Evolutionary conservation across 2,329 filamentous ascomycete species (phyloP), one percentile per base, ranked within the genome.

Genomic region (Blastomyces gilchristii): DNA sequence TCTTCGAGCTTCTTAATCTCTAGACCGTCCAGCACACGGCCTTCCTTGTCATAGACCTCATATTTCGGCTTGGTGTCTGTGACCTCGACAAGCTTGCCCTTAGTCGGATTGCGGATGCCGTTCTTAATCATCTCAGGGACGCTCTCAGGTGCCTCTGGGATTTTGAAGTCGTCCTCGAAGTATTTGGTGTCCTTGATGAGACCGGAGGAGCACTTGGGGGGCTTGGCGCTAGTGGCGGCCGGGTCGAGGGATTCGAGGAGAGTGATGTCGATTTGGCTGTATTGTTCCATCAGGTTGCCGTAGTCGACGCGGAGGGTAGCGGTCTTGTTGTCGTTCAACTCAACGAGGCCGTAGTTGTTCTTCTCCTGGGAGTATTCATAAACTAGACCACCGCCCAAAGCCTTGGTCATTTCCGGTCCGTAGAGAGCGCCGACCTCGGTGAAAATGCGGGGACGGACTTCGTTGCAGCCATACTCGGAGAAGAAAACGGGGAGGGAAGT

Each of bases 151-250:
- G 85, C 80, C 3, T 71, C 77, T 58, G 88, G 92, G 63, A 96
- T 79, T 56, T 86, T 87, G 79, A 96, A 97, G 80, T 90, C 88
- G 74, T 79, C 86, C 76, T 83, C 83, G 80, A 96, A 96, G 65
- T 81, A 83, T 43, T 69, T 66, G 64, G 82, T 77, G 67, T 80
- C 79, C 65, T 79, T 82, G 77, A 97, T 92, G 62, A 96, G 80
- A 65, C 79, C 82, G 41, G 80, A 64, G 66, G 78, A 78, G 80
- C 93, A 97, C 63, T 76, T 79, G 43, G 89, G 87, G 2, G 89
- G 75, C 47, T 79, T 76, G 64, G 83, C 77, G 43, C 77, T 74
- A 39, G 81, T 82, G 64, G 81, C 82, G 60, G 81, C 77, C 16
- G 84, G 78, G 74, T 88, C 85, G 68, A 83, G 77, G 59, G 81